These are phyloP conservation scores for Kodamaea sagamina DNA, from an alignment of 805 yeast genomes.

Conservation along the genomic window DNA sequence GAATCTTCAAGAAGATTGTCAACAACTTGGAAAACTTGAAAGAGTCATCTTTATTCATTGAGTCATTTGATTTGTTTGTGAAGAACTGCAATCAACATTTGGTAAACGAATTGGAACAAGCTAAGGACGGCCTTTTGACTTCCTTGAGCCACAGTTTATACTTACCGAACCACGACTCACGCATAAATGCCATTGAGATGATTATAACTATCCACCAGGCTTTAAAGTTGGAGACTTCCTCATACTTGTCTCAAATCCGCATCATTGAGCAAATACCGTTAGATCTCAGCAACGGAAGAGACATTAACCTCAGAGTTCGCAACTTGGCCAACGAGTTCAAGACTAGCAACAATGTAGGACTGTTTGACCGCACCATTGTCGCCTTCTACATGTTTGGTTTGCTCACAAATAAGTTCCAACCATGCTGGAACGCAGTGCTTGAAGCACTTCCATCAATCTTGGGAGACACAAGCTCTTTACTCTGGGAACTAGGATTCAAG, in stretches of 20 bases:
- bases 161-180: slow-evolving; percentile 51
- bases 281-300: slow-evolving; percentile 70
- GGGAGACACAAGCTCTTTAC: slow-evolving; percentile 31
- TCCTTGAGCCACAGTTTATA: slow-evolving; percentile 36
- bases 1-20: slow-evolving; percentile 15
- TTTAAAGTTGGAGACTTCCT: slow-evolving; percentile 31
- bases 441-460: slow-evolving; percentile 57
- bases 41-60: slow-evolving; percentile 40
- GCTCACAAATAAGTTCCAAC: slow-evolving; percentile 73
- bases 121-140: slow-evolving; percentile 17
- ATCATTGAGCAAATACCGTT: slow-evolving; percentile 74
- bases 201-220: slow-evolving; percentile 33
- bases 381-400: slow-evolving; percentile 58
- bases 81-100: slow-evolving; percentile 7
- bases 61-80: slow-evolving; percentile 34
- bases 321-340: slow-evolving; percentile 49
- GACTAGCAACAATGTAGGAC: slow-evolving; percentile 23
- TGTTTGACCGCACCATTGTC: slow-evolving; percentile 21
- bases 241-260: slow-evolving; percentile 50
- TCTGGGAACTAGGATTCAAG: slow-evolving; percentile 57
- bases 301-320: slow-evolving; percentile 68
- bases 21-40: slow-evolving; percentile 26
- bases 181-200: slow-evolving; percentile 54
- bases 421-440: slow-evolving; percentile 77
- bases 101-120: slow-evolving; percentile 1